A percentile compares a stretch with the other conserved stretches of the same genome.
phyloP scores from a whole-genome alignment of 306 rosid genomes.

The Cucumis melo region DNA sequence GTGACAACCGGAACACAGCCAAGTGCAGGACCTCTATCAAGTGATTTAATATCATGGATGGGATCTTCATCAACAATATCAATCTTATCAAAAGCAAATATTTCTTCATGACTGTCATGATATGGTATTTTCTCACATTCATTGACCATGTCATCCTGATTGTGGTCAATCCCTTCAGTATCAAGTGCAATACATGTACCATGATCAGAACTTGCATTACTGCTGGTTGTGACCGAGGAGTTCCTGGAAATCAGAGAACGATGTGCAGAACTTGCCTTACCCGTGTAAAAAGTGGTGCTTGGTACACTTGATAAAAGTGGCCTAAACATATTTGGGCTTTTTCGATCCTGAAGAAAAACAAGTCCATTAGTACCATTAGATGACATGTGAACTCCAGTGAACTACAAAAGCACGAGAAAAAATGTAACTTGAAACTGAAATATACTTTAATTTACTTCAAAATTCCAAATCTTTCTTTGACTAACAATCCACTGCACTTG shows the following conservation, averaged over 20 bases:
- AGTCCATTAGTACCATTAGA: conserved; percentile 10
- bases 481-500: neutral
- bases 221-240: conserved; percentile 63
- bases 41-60: conserved; percentile 21
- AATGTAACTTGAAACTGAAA: neutral
- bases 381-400: conserved; percentile 4
- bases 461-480: neutral
- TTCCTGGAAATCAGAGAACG: conserved; percentile 65
- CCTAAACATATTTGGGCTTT: conserved; percentile 79
- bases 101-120: conserved; percentile 47
- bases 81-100: conserved; percentile 60
- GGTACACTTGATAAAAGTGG: conserved; percentile 89
- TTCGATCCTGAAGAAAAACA: conserved; percentile 47
- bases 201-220: conserved; percentile 59
- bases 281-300: conserved; percentile 56
- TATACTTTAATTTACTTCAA: neutral
- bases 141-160: conserved; percentile 41
- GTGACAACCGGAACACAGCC: conserved; percentile 16
- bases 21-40: conserved; percentile 16
- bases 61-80: conserved; percentile 35
- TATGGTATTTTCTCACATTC: conserved; percentile 41
- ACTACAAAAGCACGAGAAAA: neutral
- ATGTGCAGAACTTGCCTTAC: conserved; percentile 47
- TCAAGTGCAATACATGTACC: conserved; percentile 40
- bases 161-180: conserved; percentile 51